phyloP scores from a whole-genome alignment of 2,329 filamentous ascomycete species.

The Penicillium aurantiogriseum region DNA sequence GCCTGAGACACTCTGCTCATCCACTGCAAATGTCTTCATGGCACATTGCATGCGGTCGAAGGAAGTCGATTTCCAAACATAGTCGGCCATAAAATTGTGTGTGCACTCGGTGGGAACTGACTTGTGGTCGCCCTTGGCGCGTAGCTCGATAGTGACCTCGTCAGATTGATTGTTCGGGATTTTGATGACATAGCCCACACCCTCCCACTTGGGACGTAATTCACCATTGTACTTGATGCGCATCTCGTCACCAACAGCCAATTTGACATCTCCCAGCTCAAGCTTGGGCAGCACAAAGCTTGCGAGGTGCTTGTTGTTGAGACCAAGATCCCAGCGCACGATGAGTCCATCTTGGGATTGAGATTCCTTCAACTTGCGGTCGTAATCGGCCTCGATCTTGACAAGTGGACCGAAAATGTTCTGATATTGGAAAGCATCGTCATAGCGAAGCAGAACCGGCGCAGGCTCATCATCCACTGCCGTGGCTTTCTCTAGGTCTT shows the following conservation, averaged over 20 bases:
- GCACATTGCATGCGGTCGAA: slow-evolving; percentile 99
- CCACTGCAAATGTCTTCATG: slow-evolving; percentile 98
- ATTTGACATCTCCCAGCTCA: slow-evolving; percentile 94
- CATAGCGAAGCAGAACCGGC: slow-evolving; percentile 87
- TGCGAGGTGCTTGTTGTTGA: slow-evolving; percentile 96
- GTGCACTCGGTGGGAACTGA: slow-evolving; percentile 93
- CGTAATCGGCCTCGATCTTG: slow-evolving; percentile 99
- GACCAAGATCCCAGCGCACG: slow-evolving; percentile 88
- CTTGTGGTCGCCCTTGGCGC: slow-evolving; percentile 93
- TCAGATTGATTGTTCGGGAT: slow-evolving; percentile 99
- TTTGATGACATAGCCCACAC: slow-evolving; percentile 98
- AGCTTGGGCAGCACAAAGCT: slow-evolving; percentile 96
- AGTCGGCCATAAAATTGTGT: slow-evolving; percentile 96
- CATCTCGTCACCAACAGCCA: slow-evolving; percentile 98
- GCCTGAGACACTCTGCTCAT: slow-evolving; percentile 96
- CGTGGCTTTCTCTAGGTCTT: slow-evolving; percentile 85
- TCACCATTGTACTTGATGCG: slow-evolving; percentile 94
- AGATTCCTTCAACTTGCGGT: slow-evolving; percentile 97
- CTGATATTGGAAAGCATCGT: slow-evolving; percentile 97
- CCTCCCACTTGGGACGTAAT: slow-evolving; percentile 88
- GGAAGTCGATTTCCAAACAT: slow-evolving; percentile 98
- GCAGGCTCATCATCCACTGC: slow-evolving; percentile 94
- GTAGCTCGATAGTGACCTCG: slow-evolving; percentile 91
- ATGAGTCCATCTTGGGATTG: slow-evolving; percentile 95
- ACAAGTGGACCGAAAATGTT: slow-evolving; percentile 97